Base-by-base conservation (phyloP, 2,329 filamentous ascomycete genomes). In the Monosporascus ibericus region DNA sequence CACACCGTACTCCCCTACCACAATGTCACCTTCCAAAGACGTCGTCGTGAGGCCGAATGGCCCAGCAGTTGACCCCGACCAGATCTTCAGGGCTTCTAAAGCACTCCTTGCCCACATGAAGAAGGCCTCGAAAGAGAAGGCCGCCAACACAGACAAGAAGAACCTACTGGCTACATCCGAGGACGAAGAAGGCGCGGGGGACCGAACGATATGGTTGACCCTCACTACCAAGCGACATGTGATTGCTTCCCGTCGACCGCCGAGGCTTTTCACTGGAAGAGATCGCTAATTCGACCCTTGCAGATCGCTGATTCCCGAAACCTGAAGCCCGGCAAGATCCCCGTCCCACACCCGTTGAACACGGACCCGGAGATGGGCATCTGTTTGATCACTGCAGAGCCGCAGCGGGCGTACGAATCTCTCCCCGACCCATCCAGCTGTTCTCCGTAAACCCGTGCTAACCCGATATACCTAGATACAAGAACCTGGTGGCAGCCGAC, bases 301-400 rank as follows among this genome's bases (percentile, higher is more conserved):
- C 20, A 46, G 42, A 18, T 46, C 42, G n/a, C 42, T 5, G 42
- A 46, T 22, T 25, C 48, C 38, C 57, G 55, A 57, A 59, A 46
- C 46, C 52, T 96, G 60, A 92, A 95, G 77, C 91, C 92, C 27
- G 81, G 82, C 69, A 95, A 92, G 73, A 89, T 96, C 64, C 63
- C 77, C 60, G 76, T 95, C 50, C 89, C 90, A 47, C 85, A 95
- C 71, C 78, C 88, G 9, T 80, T 95, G 57, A 85, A 88, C 72
- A 76, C 80, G 58, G 80, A 84, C 59, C 73, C 62, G 5, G 60
- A 67, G 38, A 59, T 63, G 34, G 52, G 55, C 48, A 82, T 96
- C 71, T 96, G 92, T 73, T 77, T 96, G 55, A 95, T 96, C 70
- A 90, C 87, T 52, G 89, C 90, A 61, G 80, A 84, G 64, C 82